These are phyloP conservation scores for Rhodomyrtus tomentosa DNA, from an alignment of 345 rosid species.

Conservation along the genomic window DNA sequence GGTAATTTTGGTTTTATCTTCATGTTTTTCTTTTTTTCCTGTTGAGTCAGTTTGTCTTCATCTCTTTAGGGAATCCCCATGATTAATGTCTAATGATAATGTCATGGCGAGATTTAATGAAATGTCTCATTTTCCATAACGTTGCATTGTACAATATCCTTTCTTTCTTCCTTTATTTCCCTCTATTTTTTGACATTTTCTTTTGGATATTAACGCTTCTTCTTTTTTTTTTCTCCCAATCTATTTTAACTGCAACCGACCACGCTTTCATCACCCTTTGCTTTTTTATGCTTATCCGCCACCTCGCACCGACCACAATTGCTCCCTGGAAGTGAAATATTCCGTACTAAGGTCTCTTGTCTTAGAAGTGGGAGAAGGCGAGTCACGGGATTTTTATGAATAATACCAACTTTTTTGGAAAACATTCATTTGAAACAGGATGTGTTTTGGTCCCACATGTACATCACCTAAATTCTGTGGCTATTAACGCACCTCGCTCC, in stretches of 20 bases:
- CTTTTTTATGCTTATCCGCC: not conserved
- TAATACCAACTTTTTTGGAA: not conserved
- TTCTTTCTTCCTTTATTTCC: not conserved
- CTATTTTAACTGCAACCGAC: not conserved
- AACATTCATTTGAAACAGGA: not conserved
- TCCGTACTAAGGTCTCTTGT: not conserved
- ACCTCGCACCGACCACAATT: not conserved
- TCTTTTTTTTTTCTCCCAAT: not conserved
- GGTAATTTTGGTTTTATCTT: not conserved
- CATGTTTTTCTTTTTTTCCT: not conserved
- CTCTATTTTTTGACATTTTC: not conserved
- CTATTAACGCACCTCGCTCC: not conserved
- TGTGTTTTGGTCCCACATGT: not conserved
- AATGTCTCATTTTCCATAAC: not conserved
- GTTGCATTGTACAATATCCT: not conserved
- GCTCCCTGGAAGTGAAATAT: not conserved
- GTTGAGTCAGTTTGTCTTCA: not conserved
- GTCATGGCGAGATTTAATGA: constrained; percentile 22
- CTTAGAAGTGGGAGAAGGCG: not conserved
- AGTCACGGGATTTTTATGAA: not conserved
- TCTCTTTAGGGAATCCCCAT: constrained; percentile 19
- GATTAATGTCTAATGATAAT: constrained; percentile 12
- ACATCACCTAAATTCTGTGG: not conserved
- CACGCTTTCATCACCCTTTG: not conserved
- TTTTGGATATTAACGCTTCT: not conserved